Evolutionary conservation across 352 stramenopile genomes (phyloP), one percentile per base, ranked within the genome.

Genomic region (Pythium utonaiense): DNA sequence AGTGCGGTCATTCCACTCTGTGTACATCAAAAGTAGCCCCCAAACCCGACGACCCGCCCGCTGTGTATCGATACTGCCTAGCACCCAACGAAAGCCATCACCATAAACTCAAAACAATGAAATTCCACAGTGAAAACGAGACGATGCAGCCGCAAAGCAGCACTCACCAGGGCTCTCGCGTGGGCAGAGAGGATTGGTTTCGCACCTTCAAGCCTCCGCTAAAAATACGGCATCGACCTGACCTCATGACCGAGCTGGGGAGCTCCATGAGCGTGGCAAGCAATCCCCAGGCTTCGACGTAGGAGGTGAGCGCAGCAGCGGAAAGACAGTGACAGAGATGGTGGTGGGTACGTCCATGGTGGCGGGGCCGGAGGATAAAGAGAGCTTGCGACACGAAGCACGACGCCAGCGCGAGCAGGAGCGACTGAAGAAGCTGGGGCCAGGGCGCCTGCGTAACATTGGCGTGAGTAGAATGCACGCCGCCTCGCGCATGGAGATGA

Each of bases 321-420:
- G 28, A 44, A 14, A 24, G 34, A 19, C 21, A 50, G 3, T 8
- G 30, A 28, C 6, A 16, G 57, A 24, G 5, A 58, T 62, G 52
- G 42, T 63, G 19, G 47, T 58, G 17, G 60, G 45, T 22, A 45
- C 12, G 45, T 58, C 30, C 14, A 60, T 66, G 36, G 42, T 55
- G 10, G 48, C 49, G 13, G 66, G 50, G 6, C 31, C 58, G 0
- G 71, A 76, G 14, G 71, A 78, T 60, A 75, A 73, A 48, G 83
- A 92, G 6, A 69, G 75, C 28, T 65, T 83, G 30, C 73, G 80
- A 2, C 50, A 80, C n/a, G 77, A 88, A 27, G 83, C 80, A 36
- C 73, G 78, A 9, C 75, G 80, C 22, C 71, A 78, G 55, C 78
- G 83, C 5, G 83, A 92, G 64, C 70, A 77, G 33, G 83, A 90